Base-by-base conservation (phyloP, 1,284 basidiomycete genomes). In the Leccinum pachyderme region DNA sequence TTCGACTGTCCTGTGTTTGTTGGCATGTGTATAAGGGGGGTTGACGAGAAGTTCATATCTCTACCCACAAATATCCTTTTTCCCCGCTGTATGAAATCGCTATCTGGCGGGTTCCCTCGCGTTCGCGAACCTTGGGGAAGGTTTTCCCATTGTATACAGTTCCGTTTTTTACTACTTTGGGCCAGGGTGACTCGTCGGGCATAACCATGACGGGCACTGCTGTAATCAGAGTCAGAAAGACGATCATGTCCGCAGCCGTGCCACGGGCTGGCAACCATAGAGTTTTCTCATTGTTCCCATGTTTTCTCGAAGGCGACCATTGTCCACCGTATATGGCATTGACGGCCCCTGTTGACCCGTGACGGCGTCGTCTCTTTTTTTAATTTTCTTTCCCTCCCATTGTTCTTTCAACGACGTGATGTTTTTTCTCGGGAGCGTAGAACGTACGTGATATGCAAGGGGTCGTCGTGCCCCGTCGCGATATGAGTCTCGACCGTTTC, bases 291-390 rank as follows among this genome's bases (percentile, higher is more conserved):
- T 62, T 62, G 61, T 56, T 59, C 37, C 51, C 25, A 18, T 27
- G 29, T 47, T 24, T 12, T n/a, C n/a, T 49, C 13, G 18, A 33
- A 33, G n/a, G n/a, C 37, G 2, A 27, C 52, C 65, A 70, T 67
- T 67, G 66, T 70, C 35, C 53, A 35, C 64, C 49, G 15, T 28
- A 63, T 59, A 59, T 56, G 61, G 65, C 12, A 54, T 32, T 2
- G 15, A 18, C 13, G 13, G 24, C 49, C 39, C 57, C 54, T 39
- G 37, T 39, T 22, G 37, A 22, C 11, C 18, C 55, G 39, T 54
- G 57, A 49, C 25, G 32, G 12, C n/a, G 39, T 27, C 3, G 39
- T 22, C 2, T 18, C 35, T 6, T 9, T 37, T 18, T 37, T 9
- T 5, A 37, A 37, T 0, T 28, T 9, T 13, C 1, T 43, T 49